phyloP scores from a whole-genome alignment of 495 filamentous ascomycete species.

The Gamarada debralockiae region DNA sequence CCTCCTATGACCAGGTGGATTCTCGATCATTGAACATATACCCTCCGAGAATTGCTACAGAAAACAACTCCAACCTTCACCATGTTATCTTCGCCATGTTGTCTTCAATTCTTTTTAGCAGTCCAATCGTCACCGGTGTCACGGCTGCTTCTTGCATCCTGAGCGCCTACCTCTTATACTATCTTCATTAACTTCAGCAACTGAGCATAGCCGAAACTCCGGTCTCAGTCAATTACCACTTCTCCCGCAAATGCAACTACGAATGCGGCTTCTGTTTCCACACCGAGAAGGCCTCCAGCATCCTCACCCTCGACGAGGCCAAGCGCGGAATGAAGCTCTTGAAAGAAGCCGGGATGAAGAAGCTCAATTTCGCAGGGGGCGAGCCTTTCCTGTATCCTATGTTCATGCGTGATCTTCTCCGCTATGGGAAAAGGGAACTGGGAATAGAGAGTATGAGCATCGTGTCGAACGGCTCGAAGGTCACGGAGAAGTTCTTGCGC shows the following conservation, averaged over 20 bases:
- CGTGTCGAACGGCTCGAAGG: conserved; percentile 48
- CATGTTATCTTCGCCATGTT: too few species aligned
- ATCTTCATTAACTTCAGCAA: neutral
- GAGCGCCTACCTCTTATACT: neutral
- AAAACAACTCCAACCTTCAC: too few species aligned
- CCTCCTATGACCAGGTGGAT: too few species aligned
- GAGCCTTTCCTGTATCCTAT: conserved; percentile 55
- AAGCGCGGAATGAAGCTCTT: conserved; percentile 45
- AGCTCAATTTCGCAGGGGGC: conserved; percentile 58
- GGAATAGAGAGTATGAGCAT: conserved; percentile 48
- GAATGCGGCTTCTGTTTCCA: conserved; percentile 56
- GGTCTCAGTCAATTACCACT: conserved; percentile 47
- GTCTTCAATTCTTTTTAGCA: conserved; percentile 9
- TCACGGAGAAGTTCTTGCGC: conserved; percentile 39
- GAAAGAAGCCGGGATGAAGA: conserved; percentile 48
- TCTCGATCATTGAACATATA: too few species aligned
- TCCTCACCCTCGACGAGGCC: conserved; percentile 33
- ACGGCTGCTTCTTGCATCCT: neutral
- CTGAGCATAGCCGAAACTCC: conserved; percentile 26
- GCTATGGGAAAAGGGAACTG: conserved; percentile 48
- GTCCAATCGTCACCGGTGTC: conserved; percentile 8
- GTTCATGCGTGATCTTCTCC: conserved; percentile 40
- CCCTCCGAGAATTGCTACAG: too few species aligned
- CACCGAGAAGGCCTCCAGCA: conserved; percentile 44
- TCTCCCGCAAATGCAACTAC: conserved; percentile 49